These are phyloP conservation scores for Bjerkandera adusta DNA, from an alignment of 1,284 basidiomycete species.

Conservation along the genomic window DNA sequence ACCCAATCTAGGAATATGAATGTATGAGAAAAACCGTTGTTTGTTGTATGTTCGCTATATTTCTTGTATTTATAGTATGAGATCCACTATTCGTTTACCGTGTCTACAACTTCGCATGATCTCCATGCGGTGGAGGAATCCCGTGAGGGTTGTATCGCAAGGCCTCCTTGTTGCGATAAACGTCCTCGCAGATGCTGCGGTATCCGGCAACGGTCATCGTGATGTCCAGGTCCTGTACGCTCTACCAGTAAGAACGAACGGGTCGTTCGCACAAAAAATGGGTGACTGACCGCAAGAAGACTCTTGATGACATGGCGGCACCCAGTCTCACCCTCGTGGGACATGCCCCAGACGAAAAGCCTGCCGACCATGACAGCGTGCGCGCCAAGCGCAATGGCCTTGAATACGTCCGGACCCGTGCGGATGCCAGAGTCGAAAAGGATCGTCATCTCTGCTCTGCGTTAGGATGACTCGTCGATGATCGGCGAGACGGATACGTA, in stretches of 20 bases:
- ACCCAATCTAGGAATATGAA: no score
- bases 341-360: constrained; percentile 51
- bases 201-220: constrained; percentile 51
- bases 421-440: constrained; percentile 62
- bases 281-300: constrained; percentile 43
- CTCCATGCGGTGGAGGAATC: constrained; percentile 32
- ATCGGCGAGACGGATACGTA: constrained; percentile 26
- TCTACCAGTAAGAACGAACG: neutral
- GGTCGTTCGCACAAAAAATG: neutral
- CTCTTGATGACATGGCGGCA: constrained; percentile 58
- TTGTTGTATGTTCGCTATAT: no score
- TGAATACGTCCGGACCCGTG: constrained; percentile 56
- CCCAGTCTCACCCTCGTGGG: constrained; percentile 45
- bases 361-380: constrained; percentile 46
- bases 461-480: neutral
- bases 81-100: no score
- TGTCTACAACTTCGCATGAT: constrained; percentile 42
- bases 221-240: constrained; percentile 50
- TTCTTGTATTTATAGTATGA: no score
- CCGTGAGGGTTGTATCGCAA: constrained; percentile 38
- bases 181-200: constrained; percentile 37
- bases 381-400: constrained; percentile 50
- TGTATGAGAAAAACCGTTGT: no score
- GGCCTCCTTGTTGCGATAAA: constrained; percentile 34
- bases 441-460: constrained; percentile 46